Base-by-base conservation (phyloP, 176 grass and related monocot species). In the Aegilops tauschii region DNA sequence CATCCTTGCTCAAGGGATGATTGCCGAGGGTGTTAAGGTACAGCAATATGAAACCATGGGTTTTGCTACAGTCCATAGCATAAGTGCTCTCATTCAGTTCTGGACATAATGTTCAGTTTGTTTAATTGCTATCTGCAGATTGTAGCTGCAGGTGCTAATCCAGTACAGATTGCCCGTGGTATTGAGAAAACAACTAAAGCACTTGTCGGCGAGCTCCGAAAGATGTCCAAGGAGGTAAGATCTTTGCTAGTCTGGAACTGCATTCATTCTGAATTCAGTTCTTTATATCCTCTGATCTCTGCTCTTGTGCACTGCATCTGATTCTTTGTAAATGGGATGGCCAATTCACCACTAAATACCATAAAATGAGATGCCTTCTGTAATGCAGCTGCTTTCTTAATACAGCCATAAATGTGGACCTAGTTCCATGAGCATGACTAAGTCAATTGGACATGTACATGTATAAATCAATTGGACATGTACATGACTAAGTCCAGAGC, bases 131-230 rank as follows among this genome's bases (percentile, higher is more conserved):
- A 42, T 56, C 2, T 10, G 2, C 44, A 89, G 89, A 74, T 89
- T 77, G 92, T 94, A 56, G 87, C 89, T 32, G 90, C 92, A 12
- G 92, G 92, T 69, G 92, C 92, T 17, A 94, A 94, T 83, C 92
- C 92, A 40, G 87, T 94, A 67, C 84, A 87, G 77, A 91, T 92
- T 47, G 87, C 84, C 1, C 80, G 84, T 75, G 92, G 92, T 40
- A 94, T 92, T 59, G 92, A 92, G 76, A 94, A 94, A 85, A 87
- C 87, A 67, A 90, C 85, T n/a, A 89, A 92, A 79, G 87, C 87
- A 40, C 37, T 94, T 1, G 83, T 91, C 0, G 13, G 12, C 32
- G 87, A 94, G 30, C 92, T 94, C 27, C 73, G 73, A 70, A 85
- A 87, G 66, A 89, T 92, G 84, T 89, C 92, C 56, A 92, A 94